A percentile compares a stretch with the other conserved stretches of the same genome.
Conservation (phyloP, 345 rosid genomes). For the Trapa incisa region DNA sequence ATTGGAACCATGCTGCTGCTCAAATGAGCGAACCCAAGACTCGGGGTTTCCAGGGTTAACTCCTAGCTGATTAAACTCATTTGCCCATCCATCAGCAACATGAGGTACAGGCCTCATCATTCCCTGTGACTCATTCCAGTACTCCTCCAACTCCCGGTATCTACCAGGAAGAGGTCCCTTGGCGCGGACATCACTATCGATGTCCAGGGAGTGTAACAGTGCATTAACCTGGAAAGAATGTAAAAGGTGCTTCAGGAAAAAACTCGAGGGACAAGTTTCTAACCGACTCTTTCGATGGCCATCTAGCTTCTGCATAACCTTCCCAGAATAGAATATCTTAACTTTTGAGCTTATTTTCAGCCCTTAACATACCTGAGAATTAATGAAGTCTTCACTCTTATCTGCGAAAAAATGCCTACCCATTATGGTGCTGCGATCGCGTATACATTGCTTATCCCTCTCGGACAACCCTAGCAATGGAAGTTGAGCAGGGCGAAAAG, state of each 20-base stretch:
- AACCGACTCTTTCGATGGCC: neutral
- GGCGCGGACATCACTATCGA: conserved; percentile 54
- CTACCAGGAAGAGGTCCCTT: conserved; percentile 69
- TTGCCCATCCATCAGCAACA: conserved; percentile 65
- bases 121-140: conserved; percentile 98
- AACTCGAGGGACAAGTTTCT: neutral
- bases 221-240: conserved; percentile 58
- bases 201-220: conserved; percentile 80
- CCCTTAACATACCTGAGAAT: conserved; percentile 49
- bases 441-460: conserved; percentile 92
- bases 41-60: conserved; percentile 43
- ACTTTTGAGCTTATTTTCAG: neutral
- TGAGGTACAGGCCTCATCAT: conserved; percentile 41
- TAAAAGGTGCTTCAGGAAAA: conserved; percentile 3
- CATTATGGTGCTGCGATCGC: conserved; percentile 97
- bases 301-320: neutral
- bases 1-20: conserved; percentile 78
- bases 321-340: neutral
- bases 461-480: conserved; percentile 78
- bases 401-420: conserved; percentile 89
- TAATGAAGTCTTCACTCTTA: conserved; percentile 77
- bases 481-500: conserved; percentile 73
- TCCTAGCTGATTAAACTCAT: conserved; percentile 60
- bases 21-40: conserved; percentile 83
- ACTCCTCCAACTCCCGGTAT: conserved; percentile 70